Evolutionary conservation across 2,329 filamentous ascomycete genomes (phyloP), one percentile per base, ranked within the genome.

Genomic region (Fusarium sp.): DNA sequence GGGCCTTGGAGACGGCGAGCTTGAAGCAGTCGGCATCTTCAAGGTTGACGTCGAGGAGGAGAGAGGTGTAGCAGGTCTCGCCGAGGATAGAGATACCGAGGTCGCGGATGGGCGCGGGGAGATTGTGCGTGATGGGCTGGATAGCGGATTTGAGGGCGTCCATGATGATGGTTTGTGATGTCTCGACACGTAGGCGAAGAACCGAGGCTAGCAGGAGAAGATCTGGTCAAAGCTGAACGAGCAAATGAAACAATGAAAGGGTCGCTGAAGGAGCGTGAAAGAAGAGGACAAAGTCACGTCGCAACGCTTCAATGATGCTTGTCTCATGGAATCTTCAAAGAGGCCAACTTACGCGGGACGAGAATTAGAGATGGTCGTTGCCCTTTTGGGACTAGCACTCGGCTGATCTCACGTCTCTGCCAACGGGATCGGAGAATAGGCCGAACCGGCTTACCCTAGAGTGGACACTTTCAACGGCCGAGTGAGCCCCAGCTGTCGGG

Each of bases 1-100:
- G 90, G 4, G 88, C 94, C 84, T 99, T 99, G 77, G 93, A 97
- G 78, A 98, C 88, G 73, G 91, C 95, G 54, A 98, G 90, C 79
- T 96, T 96, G 75, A 97, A 84, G 86, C 96, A 99, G 63, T 89
- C 90, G 7, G 89, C 87, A 77, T 94, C 89, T 69, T 90, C 88
- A 75, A 92, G 86, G 83, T 97, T 92, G 78, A 99, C 87, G 77
- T 98, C 91, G 77, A 96, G 90, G 70, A 99, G 83, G 53, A 99
- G 89, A 15, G 91, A 90, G 78, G 91, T 89, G 89, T 98, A 97
- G 89, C 96, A 99, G 66, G 86, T 82, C 34, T 89, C 85, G 79
- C 95, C 95, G 75, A 99, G 88, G 79, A 99, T 90, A 70, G 92
- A 92, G 75, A 91, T 84, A 76, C 92, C 92, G 52, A 93, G 84